Evolutionary conservation across 2,329 filamentous ascomycete genomes (phyloP).

Genomic region (Diaporthe ampelina): DNA sequence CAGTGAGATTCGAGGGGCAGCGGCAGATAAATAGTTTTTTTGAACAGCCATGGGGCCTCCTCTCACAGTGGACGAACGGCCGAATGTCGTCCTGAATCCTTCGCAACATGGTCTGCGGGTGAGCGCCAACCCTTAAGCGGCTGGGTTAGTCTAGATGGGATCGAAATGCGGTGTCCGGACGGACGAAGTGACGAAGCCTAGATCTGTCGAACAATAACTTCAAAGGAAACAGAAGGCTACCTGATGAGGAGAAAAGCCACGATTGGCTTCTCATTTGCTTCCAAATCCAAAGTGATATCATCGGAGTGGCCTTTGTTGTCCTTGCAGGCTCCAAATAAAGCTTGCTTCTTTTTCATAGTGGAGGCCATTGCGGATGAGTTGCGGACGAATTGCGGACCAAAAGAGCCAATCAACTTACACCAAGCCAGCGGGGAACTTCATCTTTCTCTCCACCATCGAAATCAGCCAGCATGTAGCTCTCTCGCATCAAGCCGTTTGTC

Average conservation of each 20-base stretch:
- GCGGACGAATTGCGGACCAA: background rate
- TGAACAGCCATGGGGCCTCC: background rate
- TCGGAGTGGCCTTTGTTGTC: background rate
- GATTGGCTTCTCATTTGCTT: too few relatives aligned
- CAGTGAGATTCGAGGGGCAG: too few relatives aligned
- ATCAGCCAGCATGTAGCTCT: background rate
- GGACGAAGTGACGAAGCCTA: background rate
- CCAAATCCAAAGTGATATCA: background rate
- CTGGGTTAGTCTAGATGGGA: background rate
- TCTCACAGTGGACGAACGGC: conserved; percentile 14
- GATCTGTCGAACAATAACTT: background rate
- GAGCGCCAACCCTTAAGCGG: conserved; percentile 15
- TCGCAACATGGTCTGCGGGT: background rate
- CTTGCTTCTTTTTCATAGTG: background rate
- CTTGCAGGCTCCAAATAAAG: background rate
- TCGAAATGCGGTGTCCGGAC: conserved; percentile 5
- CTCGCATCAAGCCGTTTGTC: background rate
- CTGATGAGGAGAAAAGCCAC: background rate
- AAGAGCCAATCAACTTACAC: conserved; percentile 35
- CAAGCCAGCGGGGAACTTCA: background rate
- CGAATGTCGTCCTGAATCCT: background rate
- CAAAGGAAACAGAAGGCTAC: too few relatives aligned
- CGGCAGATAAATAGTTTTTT: background rate
- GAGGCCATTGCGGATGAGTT: background rate
- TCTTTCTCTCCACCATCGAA: background rate